A percentile compares a stretch with the other conserved stretches of the same genome.
Conservation (phyloP, 1,284 basidiomycete species). For the Takashimella tepidaria region DNA sequence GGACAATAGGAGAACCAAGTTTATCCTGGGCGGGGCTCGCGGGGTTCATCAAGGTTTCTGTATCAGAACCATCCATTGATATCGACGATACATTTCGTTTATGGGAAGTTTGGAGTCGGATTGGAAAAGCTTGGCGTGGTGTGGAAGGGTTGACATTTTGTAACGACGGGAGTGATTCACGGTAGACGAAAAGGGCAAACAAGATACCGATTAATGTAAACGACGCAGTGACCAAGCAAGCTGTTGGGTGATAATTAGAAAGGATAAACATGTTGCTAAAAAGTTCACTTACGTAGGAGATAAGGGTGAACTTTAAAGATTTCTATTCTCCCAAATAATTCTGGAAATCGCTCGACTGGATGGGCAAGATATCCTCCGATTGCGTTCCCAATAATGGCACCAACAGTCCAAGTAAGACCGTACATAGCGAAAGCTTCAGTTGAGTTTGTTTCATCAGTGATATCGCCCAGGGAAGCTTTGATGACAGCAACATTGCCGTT, state of each 20-base stretch:
- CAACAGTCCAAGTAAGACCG: conserved; percentile 45
- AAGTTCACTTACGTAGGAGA: conserved; percentile 40
- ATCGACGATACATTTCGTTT: conserved; percentile 6
- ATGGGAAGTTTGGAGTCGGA: conserved; percentile 4
- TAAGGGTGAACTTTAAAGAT: conserved; percentile 48
- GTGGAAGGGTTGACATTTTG: background rate
- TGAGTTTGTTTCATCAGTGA: conserved; percentile 45
- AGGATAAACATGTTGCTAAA: background rate
- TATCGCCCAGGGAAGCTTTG: conserved; percentile 43
- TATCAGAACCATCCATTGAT: conserved; percentile 11
- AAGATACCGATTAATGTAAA: conserved; percentile 47
- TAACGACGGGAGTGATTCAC: conserved; percentile 28
- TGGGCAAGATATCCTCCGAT: conserved; percentile 43
- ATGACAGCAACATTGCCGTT: conserved; percentile 46
- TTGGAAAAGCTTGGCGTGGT: conserved; percentile 2
- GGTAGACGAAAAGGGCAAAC: conserved; percentile 45
- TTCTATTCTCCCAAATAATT: conserved; percentile 40
- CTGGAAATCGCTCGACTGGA: conserved; percentile 49
- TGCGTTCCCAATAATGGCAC: conserved; percentile 37
- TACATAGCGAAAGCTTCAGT: conserved; percentile 47
- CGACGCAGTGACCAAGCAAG: conserved; percentile 46
- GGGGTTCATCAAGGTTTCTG: conserved; percentile 13
- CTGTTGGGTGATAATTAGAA: conserved; percentile 10
- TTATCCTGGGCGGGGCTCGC: background rate
- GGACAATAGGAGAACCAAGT: no score